Conservation (phyloP, 2,329 filamentous ascomycete species). For the Stenocarpella maydis region DNA sequence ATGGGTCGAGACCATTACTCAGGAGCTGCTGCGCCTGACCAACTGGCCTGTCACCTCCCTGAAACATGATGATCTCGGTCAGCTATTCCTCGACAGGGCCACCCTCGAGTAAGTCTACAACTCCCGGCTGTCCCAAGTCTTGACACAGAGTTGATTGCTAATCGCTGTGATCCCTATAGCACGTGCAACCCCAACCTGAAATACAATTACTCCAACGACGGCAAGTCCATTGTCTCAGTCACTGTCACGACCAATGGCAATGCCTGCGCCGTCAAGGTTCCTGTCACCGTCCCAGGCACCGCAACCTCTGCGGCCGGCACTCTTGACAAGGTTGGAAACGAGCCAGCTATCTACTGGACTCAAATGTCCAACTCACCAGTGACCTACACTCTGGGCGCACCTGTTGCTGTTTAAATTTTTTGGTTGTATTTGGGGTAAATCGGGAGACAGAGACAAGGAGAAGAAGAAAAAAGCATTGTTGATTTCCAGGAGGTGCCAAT, state of each 20-base stretch:
- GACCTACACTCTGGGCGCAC: slow-evolving; percentile 46
- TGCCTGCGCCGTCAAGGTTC: slow-evolving; percentile 59
- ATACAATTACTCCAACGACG: slow-evolving; percentile 53
- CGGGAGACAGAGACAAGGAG: neutral
- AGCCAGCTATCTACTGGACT: slow-evolving; percentile 61
- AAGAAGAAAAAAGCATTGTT: neutral
- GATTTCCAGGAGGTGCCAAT: neutral
- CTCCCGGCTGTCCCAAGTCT: too few relatives aligned
- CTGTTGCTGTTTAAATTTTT: slow-evolving; percentile 23
- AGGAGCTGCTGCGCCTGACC: slow-evolving; percentile 62
- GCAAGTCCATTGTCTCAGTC: slow-evolving; percentile 56
- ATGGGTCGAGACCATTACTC: slow-evolving; percentile 62
- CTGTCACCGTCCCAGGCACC: slow-evolving; percentile 60
- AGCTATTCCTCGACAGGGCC: slow-evolving; percentile 60
- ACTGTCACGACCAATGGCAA: slow-evolving; percentile 59
- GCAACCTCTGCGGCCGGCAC: slow-evolving; percentile 50
- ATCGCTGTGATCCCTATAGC: slow-evolving; percentile 35
- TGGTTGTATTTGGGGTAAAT: neutral
- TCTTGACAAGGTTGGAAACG: slow-evolving; percentile 62
- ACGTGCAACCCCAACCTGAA: slow-evolving; percentile 57
- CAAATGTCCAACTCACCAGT: slow-evolving; percentile 53
- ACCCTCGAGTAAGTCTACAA: slow-evolving; percentile 55
- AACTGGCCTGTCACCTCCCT: slow-evolving; percentile 59
- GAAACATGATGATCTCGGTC: slow-evolving; percentile 64
- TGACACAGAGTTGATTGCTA: neutral